Conservation (phyloP, 306 rosid species). For the Sphenostylis stenocarpa region DNA sequence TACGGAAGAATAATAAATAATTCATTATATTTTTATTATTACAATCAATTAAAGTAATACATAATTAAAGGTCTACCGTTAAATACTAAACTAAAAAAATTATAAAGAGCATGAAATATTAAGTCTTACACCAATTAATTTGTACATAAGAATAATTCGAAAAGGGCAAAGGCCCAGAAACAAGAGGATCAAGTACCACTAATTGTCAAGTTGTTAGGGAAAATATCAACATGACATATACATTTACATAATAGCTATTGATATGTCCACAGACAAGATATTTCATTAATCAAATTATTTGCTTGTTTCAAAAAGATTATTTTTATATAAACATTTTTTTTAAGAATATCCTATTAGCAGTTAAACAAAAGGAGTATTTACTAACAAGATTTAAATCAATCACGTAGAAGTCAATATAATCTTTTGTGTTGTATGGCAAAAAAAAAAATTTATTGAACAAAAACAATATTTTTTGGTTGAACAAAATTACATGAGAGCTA, state of each 20-base stretch:
- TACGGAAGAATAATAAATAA: too few relatives aligned
- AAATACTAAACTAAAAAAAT: not conserved
- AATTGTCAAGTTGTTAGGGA: constrained; percentile 1
- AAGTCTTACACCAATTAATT: not conserved
- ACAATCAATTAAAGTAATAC: not conserved
- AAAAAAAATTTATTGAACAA: not conserved
- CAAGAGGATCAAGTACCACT: not conserved
- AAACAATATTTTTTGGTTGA: not conserved
- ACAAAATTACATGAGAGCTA: not conserved
- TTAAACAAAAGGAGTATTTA: not conserved
- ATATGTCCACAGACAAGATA: not conserved
- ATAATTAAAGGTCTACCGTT: not conserved
- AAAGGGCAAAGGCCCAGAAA: not conserved
- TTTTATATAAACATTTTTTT: not conserved
- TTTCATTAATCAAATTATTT: not conserved
- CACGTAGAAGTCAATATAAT: too few relatives aligned
- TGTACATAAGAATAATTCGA: not conserved
- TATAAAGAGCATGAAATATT: not conserved
- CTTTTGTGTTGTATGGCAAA: not conserved
- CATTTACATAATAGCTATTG: not conserved
- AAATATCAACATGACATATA: not conserved
- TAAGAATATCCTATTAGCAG: not conserved
- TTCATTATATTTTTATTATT: too few relatives aligned
- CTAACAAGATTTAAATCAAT: not conserved
- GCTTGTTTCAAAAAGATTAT: not conserved